Conservation (phyloP, 1,284 basidiomycete species). For the Papiliotrema nemorosa region DNA sequence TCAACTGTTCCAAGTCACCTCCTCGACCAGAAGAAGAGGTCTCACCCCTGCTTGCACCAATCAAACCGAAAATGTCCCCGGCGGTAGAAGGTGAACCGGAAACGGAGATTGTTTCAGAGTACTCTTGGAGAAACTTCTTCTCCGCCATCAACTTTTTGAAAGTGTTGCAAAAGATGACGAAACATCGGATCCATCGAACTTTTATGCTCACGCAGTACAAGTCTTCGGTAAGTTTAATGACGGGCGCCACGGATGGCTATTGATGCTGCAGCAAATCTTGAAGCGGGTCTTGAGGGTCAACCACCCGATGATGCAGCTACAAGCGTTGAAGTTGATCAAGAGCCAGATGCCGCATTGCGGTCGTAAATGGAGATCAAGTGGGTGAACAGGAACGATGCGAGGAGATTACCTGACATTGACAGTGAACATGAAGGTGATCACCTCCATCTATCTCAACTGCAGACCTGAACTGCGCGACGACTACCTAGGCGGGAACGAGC, state of each 20-base stretch:
- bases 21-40: constrained; percentile 48
- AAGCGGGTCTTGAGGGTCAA: constrained; percentile 92
- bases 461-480: constrained; percentile 94
- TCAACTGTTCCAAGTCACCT: constrained; percentile 56
- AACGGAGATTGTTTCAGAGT: constrained; percentile 85
- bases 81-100: constrained; percentile 66
- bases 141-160: constrained; percentile 97
- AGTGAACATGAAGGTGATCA: constrained; percentile 99
- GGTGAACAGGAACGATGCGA: constrained; percentile 29
- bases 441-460: constrained; percentile 95
- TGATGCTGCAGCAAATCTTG: constrained; percentile 69
- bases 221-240: constrained; percentile 67
- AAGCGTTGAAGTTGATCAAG: constrained; percentile 97
- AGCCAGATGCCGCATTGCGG: constrained; percentile 98
- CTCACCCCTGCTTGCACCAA: background rate
- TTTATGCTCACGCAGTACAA: constrained; percentile 98
- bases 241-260: background rate
- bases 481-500: constrained; percentile 91
- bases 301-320: constrained; percentile 89
- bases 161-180: constrained; percentile 96
- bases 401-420: constrained; percentile 9
- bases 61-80: background rate
- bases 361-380: constrained; percentile 95
- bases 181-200: constrained; percentile 89
- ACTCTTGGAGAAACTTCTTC: constrained; percentile 98